These are phyloP conservation scores for Beauveria sp. DNA, from an alignment of 2,329 filamentous ascomycete genomes.

Conservation along the genomic window DNA sequence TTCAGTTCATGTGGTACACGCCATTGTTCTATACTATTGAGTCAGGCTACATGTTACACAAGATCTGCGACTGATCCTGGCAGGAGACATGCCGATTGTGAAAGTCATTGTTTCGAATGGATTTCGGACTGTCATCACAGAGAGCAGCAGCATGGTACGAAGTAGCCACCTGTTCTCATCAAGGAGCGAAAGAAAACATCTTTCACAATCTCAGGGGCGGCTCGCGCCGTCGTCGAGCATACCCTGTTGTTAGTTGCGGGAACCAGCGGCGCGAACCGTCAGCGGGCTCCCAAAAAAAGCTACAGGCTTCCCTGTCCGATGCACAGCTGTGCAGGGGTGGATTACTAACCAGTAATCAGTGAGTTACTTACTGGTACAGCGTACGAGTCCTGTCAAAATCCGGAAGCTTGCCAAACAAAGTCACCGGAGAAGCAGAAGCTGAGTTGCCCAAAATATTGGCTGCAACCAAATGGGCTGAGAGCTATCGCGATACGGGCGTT, in stretches of 20 bases:
- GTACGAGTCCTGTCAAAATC: not conserved
- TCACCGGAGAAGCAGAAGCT: not conserved
- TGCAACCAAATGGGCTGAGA: not conserved
- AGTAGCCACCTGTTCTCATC: too few species aligned
- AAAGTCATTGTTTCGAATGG: not conserved
- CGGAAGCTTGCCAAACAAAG: not conserved
- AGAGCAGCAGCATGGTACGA: too few species aligned
- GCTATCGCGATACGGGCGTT: not conserved
- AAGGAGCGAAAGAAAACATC: not conserved
- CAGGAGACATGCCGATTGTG: not conserved
- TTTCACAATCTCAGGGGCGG: not conserved
- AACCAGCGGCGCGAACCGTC: conserved; percentile 10
- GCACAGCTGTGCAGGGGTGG: conserved; percentile 5
- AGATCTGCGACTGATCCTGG: not conserved
- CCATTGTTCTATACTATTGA: not conserved
- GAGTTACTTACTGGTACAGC: not conserved
- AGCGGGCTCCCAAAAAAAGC: not conserved
- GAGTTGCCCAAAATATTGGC: not conserved
- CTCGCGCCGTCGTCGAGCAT: conserved; percentile 2
- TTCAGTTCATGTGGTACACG: not conserved
- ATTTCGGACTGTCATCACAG: too few species aligned
- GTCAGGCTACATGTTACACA: not conserved
- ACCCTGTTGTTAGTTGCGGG: conserved; percentile 6
- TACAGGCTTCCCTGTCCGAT: not conserved
- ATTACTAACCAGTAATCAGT: not conserved